Conservation (phyloP, 805 yeast species). For the Saturnispora quitensis region DNA sequence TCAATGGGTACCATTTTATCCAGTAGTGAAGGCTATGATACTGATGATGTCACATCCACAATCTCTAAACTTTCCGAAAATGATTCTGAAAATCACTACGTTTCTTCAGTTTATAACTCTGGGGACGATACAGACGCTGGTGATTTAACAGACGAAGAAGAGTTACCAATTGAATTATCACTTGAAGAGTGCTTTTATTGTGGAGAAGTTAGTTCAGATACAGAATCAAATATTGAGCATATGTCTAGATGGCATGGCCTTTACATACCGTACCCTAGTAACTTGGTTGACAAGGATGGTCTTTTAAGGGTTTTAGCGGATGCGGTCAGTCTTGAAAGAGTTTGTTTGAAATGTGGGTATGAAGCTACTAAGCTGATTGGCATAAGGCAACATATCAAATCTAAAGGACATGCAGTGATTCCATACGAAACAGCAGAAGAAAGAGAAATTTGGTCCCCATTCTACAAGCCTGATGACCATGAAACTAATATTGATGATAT, state of each 20-base stretch:
- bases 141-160: constrained; percentile 14
- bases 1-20: constrained; percentile 34
- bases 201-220: constrained; percentile 30
- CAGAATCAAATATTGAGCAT: constrained; percentile 49
- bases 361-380: constrained; percentile 73
- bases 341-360: constrained; percentile 74
- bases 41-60: constrained; percentile 18
- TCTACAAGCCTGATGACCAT: constrained; percentile 51
- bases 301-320: constrained; percentile 65
- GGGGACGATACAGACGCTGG: constrained; percentile 16
- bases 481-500: not conserved
- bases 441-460: constrained; percentile 56
- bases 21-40: constrained; percentile 15
- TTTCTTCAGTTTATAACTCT: constrained; percentile 6
- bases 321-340: constrained; percentile 65
- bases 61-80: constrained; percentile 10
- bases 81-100: constrained; percentile 6
- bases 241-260: constrained; percentile 77
- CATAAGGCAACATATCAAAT: constrained; percentile 75
- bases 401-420: constrained; percentile 79
- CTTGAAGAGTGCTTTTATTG: constrained; percentile 42
- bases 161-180: constrained; percentile 26
- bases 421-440: constrained; percentile 82
- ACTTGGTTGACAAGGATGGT: constrained; percentile 59
- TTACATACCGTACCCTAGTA: constrained; percentile 75